phyloP scores from a whole-genome alignment of 2,329 filamentous ascomycete species.

The Fusarium pseudocircinatum region DNA sequence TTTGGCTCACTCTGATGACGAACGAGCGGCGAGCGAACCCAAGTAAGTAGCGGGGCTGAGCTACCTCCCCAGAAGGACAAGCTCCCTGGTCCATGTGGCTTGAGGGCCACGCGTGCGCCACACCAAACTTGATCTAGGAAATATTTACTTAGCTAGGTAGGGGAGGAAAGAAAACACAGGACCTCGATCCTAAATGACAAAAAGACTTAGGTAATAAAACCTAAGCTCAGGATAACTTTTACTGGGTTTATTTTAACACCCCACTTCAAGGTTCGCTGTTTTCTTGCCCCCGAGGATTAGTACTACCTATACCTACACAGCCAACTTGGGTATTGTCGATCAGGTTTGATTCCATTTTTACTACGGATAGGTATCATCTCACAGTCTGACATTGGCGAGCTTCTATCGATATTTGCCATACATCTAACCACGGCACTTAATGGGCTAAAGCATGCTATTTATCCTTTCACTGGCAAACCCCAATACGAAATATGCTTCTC shows the following conservation, averaged over 20 bases:
- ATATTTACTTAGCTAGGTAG: no score
- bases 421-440: background rate
- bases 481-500: no score
- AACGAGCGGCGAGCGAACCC: slow-evolving; percentile 22
- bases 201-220: no score
- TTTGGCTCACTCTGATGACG: slow-evolving; percentile 32
- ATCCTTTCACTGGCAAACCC: background rate
- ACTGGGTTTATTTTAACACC: no score
- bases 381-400: background rate
- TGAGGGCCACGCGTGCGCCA: slow-evolving; percentile 31
- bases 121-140: background rate
- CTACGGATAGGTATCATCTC: background rate
- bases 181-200: no score
- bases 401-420: background rate
- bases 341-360: background rate
- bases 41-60: slow-evolving; percentile 32
- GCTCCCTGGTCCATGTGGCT: slow-evolving; percentile 22
- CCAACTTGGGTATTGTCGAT: background rate
- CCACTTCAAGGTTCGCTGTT: no score
- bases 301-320: background rate
- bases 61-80: slow-evolving; percentile 1
- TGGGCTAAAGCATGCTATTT: background rate
- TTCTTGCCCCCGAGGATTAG: no score
- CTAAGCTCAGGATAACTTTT: no score
- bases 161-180: no score